A percentile compares a stretch with the other conserved stretches of the same genome.
Evolutionary conservation across 257 asterid genomes (phyloP).

Genomic region (Datura wrightii): DNA sequence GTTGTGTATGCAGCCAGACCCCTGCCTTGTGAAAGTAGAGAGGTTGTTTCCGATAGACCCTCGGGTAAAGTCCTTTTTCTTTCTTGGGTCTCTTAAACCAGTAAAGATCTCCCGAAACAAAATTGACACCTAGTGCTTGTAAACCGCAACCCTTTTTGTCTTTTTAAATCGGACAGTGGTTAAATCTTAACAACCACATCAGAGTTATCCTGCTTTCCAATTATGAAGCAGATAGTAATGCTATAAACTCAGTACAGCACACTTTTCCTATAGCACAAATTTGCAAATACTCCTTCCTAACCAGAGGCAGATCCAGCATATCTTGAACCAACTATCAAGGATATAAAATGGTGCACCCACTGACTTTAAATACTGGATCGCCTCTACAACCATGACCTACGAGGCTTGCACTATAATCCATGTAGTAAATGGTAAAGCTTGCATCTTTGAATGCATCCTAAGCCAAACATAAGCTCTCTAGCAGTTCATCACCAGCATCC

Average conservation of each 20-base stretch:
- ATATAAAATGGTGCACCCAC: background rate
- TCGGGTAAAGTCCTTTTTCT: background rate
- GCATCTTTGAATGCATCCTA: background rate
- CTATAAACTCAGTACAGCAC: background rate
- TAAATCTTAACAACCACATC: background rate
- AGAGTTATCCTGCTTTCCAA: background rate
- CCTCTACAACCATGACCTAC: background rate
- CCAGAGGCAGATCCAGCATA: background rate
- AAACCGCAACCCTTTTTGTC: background rate
- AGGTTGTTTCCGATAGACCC: no score
- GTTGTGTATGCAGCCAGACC: no score
- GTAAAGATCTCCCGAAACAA: background rate
- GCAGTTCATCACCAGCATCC: background rate
- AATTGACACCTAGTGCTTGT: background rate
- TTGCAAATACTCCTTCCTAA: background rate
- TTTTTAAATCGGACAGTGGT: background rate
- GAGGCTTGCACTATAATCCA: background rate
- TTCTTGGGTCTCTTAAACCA: background rate
- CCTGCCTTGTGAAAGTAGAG: no score
- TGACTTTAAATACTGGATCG: background rate
- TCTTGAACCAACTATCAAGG: background rate
- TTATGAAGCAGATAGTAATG: background rate
- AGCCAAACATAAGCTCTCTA: background rate
- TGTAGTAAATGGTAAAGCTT: conserved; percentile 15
- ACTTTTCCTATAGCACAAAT: background rate